These are phyloP conservation scores for Hypericum perforatum DNA, from an alignment of 345 rosid species.

Conservation along the genomic window DNA sequence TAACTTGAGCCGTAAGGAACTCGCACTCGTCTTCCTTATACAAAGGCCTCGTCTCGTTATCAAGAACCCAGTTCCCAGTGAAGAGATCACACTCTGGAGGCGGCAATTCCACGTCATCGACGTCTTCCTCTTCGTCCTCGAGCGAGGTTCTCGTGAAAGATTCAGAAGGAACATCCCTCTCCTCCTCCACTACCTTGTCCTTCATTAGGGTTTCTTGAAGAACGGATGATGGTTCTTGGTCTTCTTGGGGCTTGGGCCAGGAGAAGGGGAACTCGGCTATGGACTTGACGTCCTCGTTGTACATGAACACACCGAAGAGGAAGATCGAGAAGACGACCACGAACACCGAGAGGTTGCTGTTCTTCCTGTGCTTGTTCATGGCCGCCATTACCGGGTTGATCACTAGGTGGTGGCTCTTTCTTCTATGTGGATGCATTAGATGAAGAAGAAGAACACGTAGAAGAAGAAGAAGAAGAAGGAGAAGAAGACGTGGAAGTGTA, in stretches of 20 bases:
- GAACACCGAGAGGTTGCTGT: conserved; percentile 56
- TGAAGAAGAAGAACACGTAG: not conserved
- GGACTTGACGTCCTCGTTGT: conserved; percentile 33
- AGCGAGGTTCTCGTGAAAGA: no score
- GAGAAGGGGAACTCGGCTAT: conserved; percentile 74
- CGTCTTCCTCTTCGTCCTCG: not conserved
- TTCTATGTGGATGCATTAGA: not conserved
- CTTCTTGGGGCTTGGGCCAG: conserved; percentile 30
- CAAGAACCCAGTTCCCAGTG: conserved; percentile 21
- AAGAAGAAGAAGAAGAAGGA: not conserved
- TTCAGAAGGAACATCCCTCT: not conserved
- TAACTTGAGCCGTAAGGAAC: conserved; percentile 20
- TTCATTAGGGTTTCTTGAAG: conserved; percentile 33
- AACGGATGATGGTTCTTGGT: conserved; percentile 23
- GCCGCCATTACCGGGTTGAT: conserved; percentile 27
- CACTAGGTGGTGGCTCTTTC: not conserved
- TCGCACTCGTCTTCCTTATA: conserved; percentile 20
- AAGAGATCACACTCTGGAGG: conserved; percentile 15
- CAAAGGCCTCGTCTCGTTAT: conserved; percentile 13
- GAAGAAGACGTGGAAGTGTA: not conserved
- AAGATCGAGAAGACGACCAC: conserved; percentile 43
- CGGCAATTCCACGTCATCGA: conserved; percentile 2
- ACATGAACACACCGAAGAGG: conserved; percentile 44
- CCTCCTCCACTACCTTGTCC: not conserved
- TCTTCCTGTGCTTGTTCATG: conserved; percentile 56